These are phyloP conservation scores for Neonectria magnoliae DNA, from an alignment of 2,329 filamentous ascomycete genomes.

Conservation along the genomic window DNA sequence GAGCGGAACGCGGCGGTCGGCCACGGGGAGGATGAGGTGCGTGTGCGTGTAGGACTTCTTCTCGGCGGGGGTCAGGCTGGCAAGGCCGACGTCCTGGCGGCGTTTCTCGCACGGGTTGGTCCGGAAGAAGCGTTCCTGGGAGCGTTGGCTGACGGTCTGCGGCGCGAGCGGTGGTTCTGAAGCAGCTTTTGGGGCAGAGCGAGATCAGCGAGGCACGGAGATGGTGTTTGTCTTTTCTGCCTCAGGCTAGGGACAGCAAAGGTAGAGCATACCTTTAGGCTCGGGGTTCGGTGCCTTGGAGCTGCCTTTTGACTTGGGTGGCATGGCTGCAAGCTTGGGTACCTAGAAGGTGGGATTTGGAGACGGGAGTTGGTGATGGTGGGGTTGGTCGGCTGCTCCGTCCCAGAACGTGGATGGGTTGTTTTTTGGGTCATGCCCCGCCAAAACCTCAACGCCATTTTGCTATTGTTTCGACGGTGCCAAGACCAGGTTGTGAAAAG, in stretches of 20 bases:
- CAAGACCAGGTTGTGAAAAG: background rate
- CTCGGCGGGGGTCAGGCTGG: conserved; percentile 58
- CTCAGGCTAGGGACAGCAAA: background rate
- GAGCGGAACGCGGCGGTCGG: conserved; percentile 47
- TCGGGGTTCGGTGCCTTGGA: conserved; percentile 44
- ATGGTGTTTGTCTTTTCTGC: background rate
- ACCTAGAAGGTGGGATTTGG: conserved; percentile 27
- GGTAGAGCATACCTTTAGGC: conserved; percentile 31
- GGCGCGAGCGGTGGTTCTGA: conserved; percentile 49
- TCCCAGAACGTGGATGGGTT: background rate
- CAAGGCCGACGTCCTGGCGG: conserved; percentile 56
- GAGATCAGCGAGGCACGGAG: background rate
- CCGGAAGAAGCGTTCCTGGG: conserved; percentile 58
- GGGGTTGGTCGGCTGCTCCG: conserved; percentile 33
- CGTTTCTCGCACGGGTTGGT: conserved; percentile 61
- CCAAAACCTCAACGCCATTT: conserved; percentile 25
- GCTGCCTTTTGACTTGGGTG: conserved; percentile 50
- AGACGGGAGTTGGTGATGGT: conserved; percentile 38
- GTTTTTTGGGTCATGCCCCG: conserved; percentile 33
- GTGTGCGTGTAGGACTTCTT: conserved; percentile 60
- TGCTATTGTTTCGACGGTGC: conserved; percentile 16
- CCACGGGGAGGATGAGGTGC: conserved; percentile 56
- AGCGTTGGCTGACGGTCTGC: conserved; percentile 60
- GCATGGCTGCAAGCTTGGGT: conserved; percentile 44
- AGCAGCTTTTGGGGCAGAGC: conserved; percentile 32